These are phyloP conservation scores for Chaetomium cochliodes DNA, from an alignment of 495 filamentous ascomycete genomes.

Conservation along the genomic window DNA sequence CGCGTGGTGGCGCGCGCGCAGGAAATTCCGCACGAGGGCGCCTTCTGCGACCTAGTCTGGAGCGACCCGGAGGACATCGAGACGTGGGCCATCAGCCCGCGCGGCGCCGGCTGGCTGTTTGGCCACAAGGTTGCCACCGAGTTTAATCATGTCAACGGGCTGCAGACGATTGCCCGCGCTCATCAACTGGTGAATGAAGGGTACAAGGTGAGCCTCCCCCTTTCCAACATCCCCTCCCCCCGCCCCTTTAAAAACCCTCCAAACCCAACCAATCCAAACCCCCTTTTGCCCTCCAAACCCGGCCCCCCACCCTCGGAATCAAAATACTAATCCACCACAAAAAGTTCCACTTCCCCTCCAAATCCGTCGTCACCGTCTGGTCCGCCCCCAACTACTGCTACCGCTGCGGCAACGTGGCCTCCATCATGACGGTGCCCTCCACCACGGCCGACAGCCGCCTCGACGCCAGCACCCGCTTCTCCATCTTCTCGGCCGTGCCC, in stretches of 20 bases:
- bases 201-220: constrained; percentile 66
- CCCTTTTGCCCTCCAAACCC: constrained; percentile 10
- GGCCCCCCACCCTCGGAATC: too few relatives aligned
- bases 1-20: constrained; percentile 96
- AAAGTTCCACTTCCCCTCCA: constrained; percentile 91
- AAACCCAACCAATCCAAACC: too few relatives aligned
- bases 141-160: constrained; percentile 96
- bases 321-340: too few relatives aligned
- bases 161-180: constrained; percentile 90
- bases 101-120: constrained; percentile 96
- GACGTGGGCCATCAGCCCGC: constrained; percentile 93
- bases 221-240: neutral
- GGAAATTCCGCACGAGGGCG: constrained; percentile 97
- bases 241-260: too few relatives aligned
- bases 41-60: constrained; percentile 98
- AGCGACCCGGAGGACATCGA: constrained; percentile 97
- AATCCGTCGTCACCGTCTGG: constrained; percentile 99
- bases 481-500: constrained; percentile 90
- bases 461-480: constrained; percentile 82
- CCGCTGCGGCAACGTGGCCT: constrained; percentile 94
- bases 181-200: constrained; percentile 98
- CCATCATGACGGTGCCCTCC: constrained; percentile 80
- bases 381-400: constrained; percentile 99
- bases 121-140: constrained; percentile 97
- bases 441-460: neutral